Percentiles rank a stretch among this genome's conserved stretches.
These are phyloP conservation scores for Eutrema salsugineum DNA, from an alignment of 441 rosid genomes.

Conservation along the genomic window DNA sequence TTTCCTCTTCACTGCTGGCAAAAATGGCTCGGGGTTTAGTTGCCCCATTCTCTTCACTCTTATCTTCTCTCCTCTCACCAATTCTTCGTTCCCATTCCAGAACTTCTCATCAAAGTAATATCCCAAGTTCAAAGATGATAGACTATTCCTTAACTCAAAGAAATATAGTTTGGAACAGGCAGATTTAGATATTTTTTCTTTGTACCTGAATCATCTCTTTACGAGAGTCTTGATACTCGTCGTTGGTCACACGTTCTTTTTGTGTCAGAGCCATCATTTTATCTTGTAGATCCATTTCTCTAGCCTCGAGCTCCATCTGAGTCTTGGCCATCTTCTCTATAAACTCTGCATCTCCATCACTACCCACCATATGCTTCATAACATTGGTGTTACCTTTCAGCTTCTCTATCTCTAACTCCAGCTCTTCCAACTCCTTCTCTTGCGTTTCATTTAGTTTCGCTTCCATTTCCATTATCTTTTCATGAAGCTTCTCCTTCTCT, in stretches of 20 bases:
- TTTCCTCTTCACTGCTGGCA: slow-evolving; percentile 34
- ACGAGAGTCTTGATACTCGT: slow-evolving; percentile 61
- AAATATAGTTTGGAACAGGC: background rate
- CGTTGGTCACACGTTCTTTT: slow-evolving; percentile 40
- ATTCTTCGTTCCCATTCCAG: slow-evolving; percentile 29
- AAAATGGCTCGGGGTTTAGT: slow-evolving; percentile 41
- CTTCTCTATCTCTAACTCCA: slow-evolving; percentile 70
- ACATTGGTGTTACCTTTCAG: slow-evolving; percentile 52
- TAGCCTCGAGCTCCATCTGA: slow-evolving; percentile 40
- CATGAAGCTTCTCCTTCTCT: slow-evolving; percentile 53
- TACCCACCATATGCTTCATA: slow-evolving; percentile 61
- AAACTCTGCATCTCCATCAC: slow-evolving; percentile 40
- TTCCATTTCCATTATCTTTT: slow-evolving; percentile 48
- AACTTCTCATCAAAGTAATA: slow-evolving; percentile 1
- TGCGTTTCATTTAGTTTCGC: slow-evolving; percentile 59
- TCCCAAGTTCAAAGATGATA: background rate
- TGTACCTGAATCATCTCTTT: slow-evolving; percentile 53
- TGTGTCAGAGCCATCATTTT: slow-evolving; percentile 35
- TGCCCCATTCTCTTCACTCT: slow-evolving; percentile 62
- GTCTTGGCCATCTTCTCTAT: slow-evolving; percentile 36
- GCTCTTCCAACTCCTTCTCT: slow-evolving; percentile 59
- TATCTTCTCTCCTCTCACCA: slow-evolving; percentile 6
- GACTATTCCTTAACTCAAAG: background rate
- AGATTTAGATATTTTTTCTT: background rate
- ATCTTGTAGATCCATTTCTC: slow-evolving; percentile 35